Base-by-base conservation (phyloP, 2,329 filamentous ascomycete genomes). In the Cucurbitaria berberidis region DNA sequence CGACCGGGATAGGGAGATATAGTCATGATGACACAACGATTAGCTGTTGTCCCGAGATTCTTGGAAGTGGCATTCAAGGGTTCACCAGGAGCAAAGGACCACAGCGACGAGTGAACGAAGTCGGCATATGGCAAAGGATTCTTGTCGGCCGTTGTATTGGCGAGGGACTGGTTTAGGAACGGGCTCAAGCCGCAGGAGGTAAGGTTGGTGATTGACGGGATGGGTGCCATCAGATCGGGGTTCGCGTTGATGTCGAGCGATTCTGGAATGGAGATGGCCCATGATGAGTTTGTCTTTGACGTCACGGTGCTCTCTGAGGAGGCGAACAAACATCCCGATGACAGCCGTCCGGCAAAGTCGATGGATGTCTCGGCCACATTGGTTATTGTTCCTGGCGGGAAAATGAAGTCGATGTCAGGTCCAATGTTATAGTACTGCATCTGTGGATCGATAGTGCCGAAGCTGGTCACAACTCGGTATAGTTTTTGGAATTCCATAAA, bases 161-260 rank as follows among this genome's bases (percentile, higher is more conserved):
- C 76, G 2, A 88, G 74, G 1, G 84, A 84, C 19, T 68, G 64
- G 64, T 88, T 88, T 8, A 89, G 75, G 2, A 83, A 70, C 0
- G 85, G 80, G 1, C 84, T 85, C 35, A 88, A 80, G 15, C 86
- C 87, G 63, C 87, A 89, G 9, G 76, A 71, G 4, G 81, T 84
- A 13, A 81, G 66, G 43, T 77, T 79, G 11, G 63, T 54, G 16
- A 76, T 68, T 6, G 65, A 59, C 2, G 69, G 48, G 15, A 74
- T 67, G 0, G 63, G 59, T 6, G 29, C 44, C 10, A 53, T 53
- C 27, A 69, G 60, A 48, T 75, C 63, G 2, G 66, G 62, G n/a
- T 62, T 61, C 4, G 58, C 40, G 26, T 51, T 43, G 30, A 69
- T 16, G 45, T 56, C 46, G 22, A 70, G 45, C 18, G 44, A 52